These are phyloP conservation scores for Paratinospora sagittata DNA, from an alignment of 164 flowering plant genomes.

Conservation along the genomic window DNA sequence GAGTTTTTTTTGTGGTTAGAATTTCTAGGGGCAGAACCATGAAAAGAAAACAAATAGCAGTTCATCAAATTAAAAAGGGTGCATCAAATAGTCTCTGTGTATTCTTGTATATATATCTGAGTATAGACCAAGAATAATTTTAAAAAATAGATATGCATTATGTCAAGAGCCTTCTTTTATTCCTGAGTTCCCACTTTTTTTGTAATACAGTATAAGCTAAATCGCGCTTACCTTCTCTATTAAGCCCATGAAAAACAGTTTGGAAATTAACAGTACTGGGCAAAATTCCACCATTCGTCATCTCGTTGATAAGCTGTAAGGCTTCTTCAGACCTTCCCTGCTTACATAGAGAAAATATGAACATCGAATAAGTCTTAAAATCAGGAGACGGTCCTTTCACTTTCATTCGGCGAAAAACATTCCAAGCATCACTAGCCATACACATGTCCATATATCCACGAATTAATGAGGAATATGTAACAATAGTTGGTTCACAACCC, in stretches of 20 bases:
- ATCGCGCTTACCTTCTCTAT: constrained; percentile 76
- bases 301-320: constrained; percentile 57
- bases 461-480: constrained; percentile 67
- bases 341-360: constrained; percentile 59
- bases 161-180: constrained; percentile 32
- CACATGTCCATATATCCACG: constrained; percentile 58
- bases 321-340: constrained; percentile 73
- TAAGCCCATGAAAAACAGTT: constrained; percentile 60
- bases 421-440: constrained; percentile 59
- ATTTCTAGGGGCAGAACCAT: too few species aligned
- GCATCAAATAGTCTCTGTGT: too few species aligned
- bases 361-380: constrained; percentile 70
- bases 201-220: constrained; percentile 52
- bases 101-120: background rate
- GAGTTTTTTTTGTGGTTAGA: too few species aligned
- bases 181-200: constrained; percentile 39
- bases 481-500: constrained; percentile 60
- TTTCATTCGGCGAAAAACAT: constrained; percentile 44
- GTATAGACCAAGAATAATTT: too few species aligned
- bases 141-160: constrained; percentile 8
- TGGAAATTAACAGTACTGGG: constrained; percentile 70
- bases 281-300: constrained; percentile 52
- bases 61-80: too few species aligned
- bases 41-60: too few species aligned
- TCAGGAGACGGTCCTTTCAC: constrained; percentile 73